Conservation (phyloP, 2,329 filamentous ascomycete species). For the Exophiala sideris region DNA sequence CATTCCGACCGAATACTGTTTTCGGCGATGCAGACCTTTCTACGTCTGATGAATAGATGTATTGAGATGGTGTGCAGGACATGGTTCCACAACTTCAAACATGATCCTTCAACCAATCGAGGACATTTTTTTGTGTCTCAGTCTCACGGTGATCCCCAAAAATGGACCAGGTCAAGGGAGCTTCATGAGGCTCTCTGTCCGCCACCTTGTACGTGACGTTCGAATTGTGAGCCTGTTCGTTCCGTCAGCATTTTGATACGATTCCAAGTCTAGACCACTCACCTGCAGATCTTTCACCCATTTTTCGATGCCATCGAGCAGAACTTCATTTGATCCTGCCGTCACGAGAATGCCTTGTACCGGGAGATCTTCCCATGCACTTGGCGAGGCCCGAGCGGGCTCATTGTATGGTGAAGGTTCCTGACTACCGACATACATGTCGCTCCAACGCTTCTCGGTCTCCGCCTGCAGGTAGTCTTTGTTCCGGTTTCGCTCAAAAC, state of each 20-base stretch:
- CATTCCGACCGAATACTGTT: too few species aligned
- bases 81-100: background rate
- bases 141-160: constrained; percentile 36
- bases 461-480: constrained; percentile 50
- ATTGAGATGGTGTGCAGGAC: too few species aligned
- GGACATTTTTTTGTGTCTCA: constrained; percentile 37
- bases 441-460: constrained; percentile 45
- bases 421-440: constrained; percentile 45
- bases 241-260: background rate
- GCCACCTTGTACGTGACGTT: constrained; percentile 36
- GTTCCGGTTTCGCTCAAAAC: constrained; percentile 44
- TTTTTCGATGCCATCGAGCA: constrained; percentile 55
- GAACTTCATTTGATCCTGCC: constrained; percentile 54
- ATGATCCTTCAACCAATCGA: constrained; percentile 30
- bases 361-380: constrained; percentile 54
- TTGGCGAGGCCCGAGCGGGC: constrained; percentile 44
- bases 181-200: constrained; percentile 39
- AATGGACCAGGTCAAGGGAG: constrained; percentile 38
- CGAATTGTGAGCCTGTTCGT: constrained; percentile 9
- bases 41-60: too few species aligned
- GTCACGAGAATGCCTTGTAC: constrained; percentile 52
- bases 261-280: constrained; percentile 30
- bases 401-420: constrained; percentile 53
- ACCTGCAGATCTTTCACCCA: constrained; percentile 49
- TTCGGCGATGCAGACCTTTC: too few species aligned